A percentile compares a stretch with the other conserved stretches of the same genome.
phyloP scores from a whole-genome alignment of 169 alveolate species.

The Theileria parva region DNA sequence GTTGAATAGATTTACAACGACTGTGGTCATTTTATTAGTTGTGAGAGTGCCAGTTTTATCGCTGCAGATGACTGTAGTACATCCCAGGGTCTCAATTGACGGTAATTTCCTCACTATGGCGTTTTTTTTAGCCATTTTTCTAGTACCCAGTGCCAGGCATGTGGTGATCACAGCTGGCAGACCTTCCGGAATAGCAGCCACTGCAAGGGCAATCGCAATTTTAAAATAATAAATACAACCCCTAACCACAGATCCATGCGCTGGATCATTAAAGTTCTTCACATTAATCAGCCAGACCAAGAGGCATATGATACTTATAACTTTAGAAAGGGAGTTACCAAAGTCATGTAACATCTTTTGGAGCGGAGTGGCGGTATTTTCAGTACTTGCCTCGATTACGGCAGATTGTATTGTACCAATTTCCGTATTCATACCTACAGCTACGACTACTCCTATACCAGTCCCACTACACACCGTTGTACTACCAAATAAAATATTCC shows the following conservation, averaged over 20 bases:
- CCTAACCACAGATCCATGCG: slow-evolving; percentile 91
- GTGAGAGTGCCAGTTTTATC: slow-evolving; percentile 99
- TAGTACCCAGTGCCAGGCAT: slow-evolving; percentile 96
- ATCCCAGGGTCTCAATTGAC: slow-evolving; percentile 97
- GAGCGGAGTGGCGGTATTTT: slow-evolving; percentile 94
- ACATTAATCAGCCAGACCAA: slow-evolving; percentile 96
- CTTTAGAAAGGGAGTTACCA: slow-evolving; percentile 91
- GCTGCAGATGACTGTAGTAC: slow-evolving; percentile 97
- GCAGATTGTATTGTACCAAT: slow-evolving; percentile 96
- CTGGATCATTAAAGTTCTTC: slow-evolving; percentile 93
- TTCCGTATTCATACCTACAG: slow-evolving; percentile 98
- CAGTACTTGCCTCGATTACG: slow-evolving; percentile 92
- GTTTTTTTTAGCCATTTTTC: slow-evolving; percentile 94
- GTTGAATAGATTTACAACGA: slow-evolving; percentile 14
- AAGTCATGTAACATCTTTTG: slow-evolving; percentile 94
- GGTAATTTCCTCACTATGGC: slow-evolving; percentile 96
- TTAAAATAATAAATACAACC: slow-evolving; percentile 97
- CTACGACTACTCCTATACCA: slow-evolving; percentile 91
- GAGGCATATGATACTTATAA: slow-evolving; percentile 87
- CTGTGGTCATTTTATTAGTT: slow-evolving; percentile 93
- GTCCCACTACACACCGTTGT: slow-evolving; percentile 92
- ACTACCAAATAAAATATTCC: slow-evolving; percentile 90
- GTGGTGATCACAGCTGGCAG: slow-evolving; percentile 99
- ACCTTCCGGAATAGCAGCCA: slow-evolving; percentile 99
- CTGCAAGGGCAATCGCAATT: slow-evolving; percentile 98